Conservation (phyloP, 2,329 filamentous ascomycete genomes). For the Penicillium concentricum region DNA sequence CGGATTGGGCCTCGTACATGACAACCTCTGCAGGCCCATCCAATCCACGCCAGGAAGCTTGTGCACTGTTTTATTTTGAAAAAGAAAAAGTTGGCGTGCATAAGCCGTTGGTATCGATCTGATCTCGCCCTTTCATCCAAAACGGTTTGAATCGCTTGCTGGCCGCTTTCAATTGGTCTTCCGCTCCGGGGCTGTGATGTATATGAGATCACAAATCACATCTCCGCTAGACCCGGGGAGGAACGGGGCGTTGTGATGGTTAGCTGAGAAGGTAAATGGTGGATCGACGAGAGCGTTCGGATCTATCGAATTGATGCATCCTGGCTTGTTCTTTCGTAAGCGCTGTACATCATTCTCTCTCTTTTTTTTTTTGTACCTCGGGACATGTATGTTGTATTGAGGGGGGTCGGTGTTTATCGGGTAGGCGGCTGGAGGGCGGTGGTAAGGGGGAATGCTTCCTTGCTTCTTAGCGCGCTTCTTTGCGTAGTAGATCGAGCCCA, state of each 20-base stretch:
- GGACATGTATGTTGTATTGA: background rate
- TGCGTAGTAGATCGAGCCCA: background rate
- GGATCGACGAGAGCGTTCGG: background rate
- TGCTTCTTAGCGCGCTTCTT: conserved; percentile 5
- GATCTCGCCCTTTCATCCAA: background rate
- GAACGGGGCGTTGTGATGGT: background rate
- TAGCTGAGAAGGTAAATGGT: background rate
- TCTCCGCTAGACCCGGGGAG: background rate
- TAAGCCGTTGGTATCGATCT: conserved; percentile 6
- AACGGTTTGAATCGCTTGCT: background rate
- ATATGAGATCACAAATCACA: background rate
- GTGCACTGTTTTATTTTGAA: background rate
- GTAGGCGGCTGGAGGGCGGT: background rate
- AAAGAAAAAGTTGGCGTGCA: background rate
- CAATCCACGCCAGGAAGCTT: background rate
- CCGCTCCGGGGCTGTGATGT: background rate
- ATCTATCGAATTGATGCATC: background rate
- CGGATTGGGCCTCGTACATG: background rate
- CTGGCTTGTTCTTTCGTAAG: background rate
- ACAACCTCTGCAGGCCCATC: background rate
- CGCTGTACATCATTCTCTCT: background rate
- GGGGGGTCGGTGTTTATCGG: background rate
- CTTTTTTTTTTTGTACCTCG: background rate
- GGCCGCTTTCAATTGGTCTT: background rate
- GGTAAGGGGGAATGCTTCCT: conserved; percentile 1